Base-by-base conservation (phyloP, 1,284 basidiomycete genomes). In the Cutaneotrichosporon cavernicola region DNA sequence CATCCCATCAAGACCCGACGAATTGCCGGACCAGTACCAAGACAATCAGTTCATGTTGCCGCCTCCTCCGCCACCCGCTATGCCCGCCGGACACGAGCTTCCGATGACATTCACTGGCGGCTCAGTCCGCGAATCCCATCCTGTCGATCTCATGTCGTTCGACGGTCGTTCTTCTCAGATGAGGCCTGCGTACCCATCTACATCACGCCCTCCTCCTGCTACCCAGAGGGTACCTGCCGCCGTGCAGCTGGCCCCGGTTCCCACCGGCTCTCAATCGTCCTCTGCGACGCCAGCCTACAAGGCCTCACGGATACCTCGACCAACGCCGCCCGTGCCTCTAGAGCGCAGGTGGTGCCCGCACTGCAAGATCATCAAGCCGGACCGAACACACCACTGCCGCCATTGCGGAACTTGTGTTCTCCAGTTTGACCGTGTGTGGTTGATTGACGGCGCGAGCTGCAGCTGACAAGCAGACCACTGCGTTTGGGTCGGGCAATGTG, bases 391-490 rank as follows among this genome's bases (percentile, higher is more conserved):
- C 68, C 80, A 81, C 66, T 81, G 80, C 65, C 71, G 80, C 5
- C 78, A 80, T 61, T 81, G 80, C 49, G 80, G 77, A 3, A 77
- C 73, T 0, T 81, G 80, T 51, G 68, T 81, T 2, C 55, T 79
- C 60, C 72, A 73, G 49, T 80, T 75, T 58, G 78, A 78, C 61
- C 76, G 76, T 66, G 50, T 50, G 64, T 59, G 5, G 18, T 21
- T 31, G 38, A 8, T 26, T n/a, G 10, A 22, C 10, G 26, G 26
- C 3, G 26, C 7, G 0, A 21, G 7, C 31, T 26, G 9, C 0
- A 1, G 30, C 62, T 63, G 26, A 66, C 22, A 1, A 1, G 5
- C 49, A 77, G 76, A 79, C 58, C 77, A 78, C 55, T 78, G 78
- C 51, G n/a, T 75, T 4, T 80, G 78, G 78, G 69, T 81, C 6